Conservation (phyloP, 2,329 filamentous ascomycete species). For the Xylaria sp. region DNA sequence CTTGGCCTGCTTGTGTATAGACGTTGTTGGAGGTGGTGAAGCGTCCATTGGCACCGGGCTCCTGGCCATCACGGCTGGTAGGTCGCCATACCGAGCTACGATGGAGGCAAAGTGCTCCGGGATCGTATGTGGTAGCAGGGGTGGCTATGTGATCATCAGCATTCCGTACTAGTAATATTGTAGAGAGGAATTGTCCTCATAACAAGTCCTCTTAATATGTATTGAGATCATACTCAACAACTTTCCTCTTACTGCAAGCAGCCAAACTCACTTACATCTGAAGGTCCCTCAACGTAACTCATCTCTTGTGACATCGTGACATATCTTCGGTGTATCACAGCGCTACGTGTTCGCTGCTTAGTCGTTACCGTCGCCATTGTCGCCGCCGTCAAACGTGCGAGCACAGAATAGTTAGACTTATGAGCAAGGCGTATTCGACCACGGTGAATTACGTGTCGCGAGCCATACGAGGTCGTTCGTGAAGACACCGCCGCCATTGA, state of each 20-base stretch:
- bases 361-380: neutral
- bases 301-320: slow-evolving; percentile 43
- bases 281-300: slow-evolving; percentile 51
- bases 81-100: slow-evolving; percentile 72
- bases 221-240: neutral
- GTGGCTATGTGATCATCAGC: slow-evolving; percentile 61
- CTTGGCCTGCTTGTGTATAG: slow-evolving; percentile 44
- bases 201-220: neutral
- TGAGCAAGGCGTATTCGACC: slow-evolving; percentile 13
- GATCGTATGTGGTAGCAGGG: slow-evolving; percentile 74
- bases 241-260: neutral
- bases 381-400: neutral
- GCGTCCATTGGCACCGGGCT: slow-evolving; percentile 51
- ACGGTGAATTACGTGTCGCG: slow-evolving; percentile 5
- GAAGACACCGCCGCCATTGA: neutral
- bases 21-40: slow-evolving; percentile 36
- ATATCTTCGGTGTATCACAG: slow-evolving; percentile 37
- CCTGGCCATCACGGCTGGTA: slow-evolving; percentile 66
- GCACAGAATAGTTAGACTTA: slow-evolving; percentile 4
- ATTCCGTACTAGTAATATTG: neutral
- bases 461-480: neutral
- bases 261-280: slow-evolving; percentile 45
- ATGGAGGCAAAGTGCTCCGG: slow-evolving; percentile 76
- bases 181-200: neutral
- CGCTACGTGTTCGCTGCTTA: slow-evolving; percentile 15